Evolutionary conservation across 306 rosid genomes (phyloP).

Genomic region (Cicer yamashitae): DNA sequence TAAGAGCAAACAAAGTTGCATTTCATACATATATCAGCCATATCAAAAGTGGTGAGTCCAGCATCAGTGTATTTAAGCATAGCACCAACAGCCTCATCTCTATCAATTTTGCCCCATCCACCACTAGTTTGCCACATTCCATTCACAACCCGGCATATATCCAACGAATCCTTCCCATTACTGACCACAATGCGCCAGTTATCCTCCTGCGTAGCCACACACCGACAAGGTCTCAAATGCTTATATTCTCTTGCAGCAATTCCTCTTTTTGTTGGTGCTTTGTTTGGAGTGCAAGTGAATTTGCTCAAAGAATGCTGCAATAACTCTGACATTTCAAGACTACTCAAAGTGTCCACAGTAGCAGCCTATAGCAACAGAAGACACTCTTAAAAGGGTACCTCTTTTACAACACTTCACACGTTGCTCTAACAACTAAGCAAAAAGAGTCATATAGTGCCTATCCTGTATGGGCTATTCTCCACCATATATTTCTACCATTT

Average conservation of each 20-base stretch:
- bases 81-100: conserved; percentile 67
- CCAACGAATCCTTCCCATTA: conserved; percentile 75
- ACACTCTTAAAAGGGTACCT: conserved; percentile 6
- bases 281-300: conserved; percentile 43
- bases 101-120: conserved; percentile 85
- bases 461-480: conserved; percentile 41
- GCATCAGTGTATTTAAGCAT: conserved; percentile 84
- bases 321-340: conserved; percentile 59
- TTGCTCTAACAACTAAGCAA: conserved; percentile 3
- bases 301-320: conserved; percentile 48
- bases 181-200: conserved; percentile 48
- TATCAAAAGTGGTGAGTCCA: conserved; percentile 74
- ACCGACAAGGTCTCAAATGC: conserved; percentile 45
- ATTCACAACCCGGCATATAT: conserved; percentile 72
- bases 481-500: conserved; percentile 39
- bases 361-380: background rate
- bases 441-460: background rate
- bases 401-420: background rate
- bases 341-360: conserved; percentile 21
- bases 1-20: conserved; percentile 2
- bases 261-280: conserved; percentile 43
- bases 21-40: conserved; percentile 82
- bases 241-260: conserved; percentile 27
- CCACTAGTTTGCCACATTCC: conserved; percentile 93
- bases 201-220: conserved; percentile 64